A percentile compares a stretch with the other conserved stretches of the same genome.
phyloP scores from a whole-genome alignment of 2,329 filamentous ascomycete species.

The Fusarium chuoi region DNA sequence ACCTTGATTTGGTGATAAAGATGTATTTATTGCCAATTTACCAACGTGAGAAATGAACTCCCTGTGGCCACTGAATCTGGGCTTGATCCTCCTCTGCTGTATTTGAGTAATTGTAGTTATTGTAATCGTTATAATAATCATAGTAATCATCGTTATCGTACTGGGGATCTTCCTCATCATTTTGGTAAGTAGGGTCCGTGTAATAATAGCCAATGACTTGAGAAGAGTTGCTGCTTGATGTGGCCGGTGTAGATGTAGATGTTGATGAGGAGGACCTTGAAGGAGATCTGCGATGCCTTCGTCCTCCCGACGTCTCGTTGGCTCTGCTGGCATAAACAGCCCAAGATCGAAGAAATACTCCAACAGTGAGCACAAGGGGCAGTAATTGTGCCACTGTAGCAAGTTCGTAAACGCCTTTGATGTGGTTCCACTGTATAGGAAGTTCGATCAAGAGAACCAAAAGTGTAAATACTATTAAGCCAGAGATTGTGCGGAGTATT shows the following conservation, averaged over 20 bases:
- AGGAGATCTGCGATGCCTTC: neutral
- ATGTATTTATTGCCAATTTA: neutral
- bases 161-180: neutral
- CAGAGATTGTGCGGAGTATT: conserved; percentile 22
- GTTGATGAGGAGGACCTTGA: neutral
- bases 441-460: conserved; percentile 49
- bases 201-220: neutral
- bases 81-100: neutral
- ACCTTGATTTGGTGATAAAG: neutral
- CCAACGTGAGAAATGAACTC: conserved; percentile 20
- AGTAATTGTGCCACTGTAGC: conserved; percentile 46
- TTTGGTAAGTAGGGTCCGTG: neutral
- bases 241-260: neutral
- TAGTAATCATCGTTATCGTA: neutral
- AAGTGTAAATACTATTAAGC: conserved; percentile 44
- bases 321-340: conserved; percentile 32
- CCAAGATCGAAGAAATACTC: conserved; percentile 42
- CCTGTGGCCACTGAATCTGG: conserved; percentile 21
- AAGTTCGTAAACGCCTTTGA: conserved; percentile 40
- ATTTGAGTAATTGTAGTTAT: neutral
- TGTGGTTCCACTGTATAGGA: conserved; percentile 48
- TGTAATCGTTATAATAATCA: neutral
- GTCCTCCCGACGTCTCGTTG: neutral
- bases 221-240: neutral
- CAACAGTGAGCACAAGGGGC: conserved; percentile 47